Evolutionary conservation across 1,284 basidiomycete genomes (phyloP), one percentile per base, ranked within the genome.

Genomic region (Cutaneotrichosporon mucoides): DNA sequence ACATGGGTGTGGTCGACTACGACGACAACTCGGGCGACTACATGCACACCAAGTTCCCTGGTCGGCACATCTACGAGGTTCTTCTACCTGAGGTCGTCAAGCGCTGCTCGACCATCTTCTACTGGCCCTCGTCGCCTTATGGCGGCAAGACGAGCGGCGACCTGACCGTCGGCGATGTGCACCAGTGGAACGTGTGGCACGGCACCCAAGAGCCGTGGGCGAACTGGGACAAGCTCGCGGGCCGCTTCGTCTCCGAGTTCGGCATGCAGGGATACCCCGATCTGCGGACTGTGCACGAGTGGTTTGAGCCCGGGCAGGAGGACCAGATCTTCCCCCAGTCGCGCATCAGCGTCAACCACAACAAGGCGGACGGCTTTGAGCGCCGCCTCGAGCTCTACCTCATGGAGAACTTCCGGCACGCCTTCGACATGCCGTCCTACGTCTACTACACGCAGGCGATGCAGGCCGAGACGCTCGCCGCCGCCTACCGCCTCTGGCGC

Each of bases 181-280:
- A 93, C 72, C 90, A 92, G 76, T 92, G 89, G 88, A 91, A 92
- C 71, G 90, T 94, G 4, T 94, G 92, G 92, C 91, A 94, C 72
- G 81, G 81, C 6, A 71, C 84, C 1, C 90, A 93, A 73, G 88
- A 92, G 69, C 86, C 89, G 1, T 95, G 91, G 89, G 85, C 89
- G 62, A 88, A 92, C 65, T 94, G 90, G 88, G 89, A 92, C 69
- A 85, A 84, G 53, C 83, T 94, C 11, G 82, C 88, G 0, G 90
- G 90, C 47, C 84, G 90, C 43, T 93, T 93, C 75, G 88, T 93
- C 34, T 90, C 89, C 49, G 74, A 76, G 57, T 76, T 76, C 50
- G 74, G 75, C 2, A 76, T 75, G 75, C 72, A 76, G 60, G 90
- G 85, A 0, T 92, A 87, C 69, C 91, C 92, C 1, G 83, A 90